These are phyloP conservation scores for Pyrenochaeta sp. DNA, from an alignment of 2,329 filamentous ascomycete species.

Conservation along the genomic window DNA sequence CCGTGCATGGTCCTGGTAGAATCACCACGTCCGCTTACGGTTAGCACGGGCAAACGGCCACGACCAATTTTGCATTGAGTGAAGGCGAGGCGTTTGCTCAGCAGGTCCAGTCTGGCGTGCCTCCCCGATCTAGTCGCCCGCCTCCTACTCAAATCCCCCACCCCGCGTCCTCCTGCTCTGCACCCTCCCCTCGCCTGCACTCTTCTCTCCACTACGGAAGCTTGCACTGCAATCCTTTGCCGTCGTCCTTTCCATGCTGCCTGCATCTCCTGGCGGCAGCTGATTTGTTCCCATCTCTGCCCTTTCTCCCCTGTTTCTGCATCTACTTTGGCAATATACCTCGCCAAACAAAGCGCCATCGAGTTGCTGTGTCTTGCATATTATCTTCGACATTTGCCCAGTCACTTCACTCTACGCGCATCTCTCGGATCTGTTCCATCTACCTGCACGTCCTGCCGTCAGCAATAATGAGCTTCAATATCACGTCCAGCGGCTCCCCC, in stretches of 20 bases:
- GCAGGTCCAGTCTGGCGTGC: constrained; percentile 15
- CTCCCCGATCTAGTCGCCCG: constrained; percentile 17
- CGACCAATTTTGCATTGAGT: constrained; percentile 6
- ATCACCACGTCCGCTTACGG: too few relatives aligned
- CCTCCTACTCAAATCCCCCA: too few relatives aligned
- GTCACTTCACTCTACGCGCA: constrained; percentile 28
- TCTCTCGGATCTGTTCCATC: constrained; percentile 44
- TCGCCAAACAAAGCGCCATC: constrained; percentile 34
- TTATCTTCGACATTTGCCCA: constrained; percentile 45
- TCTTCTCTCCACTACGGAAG: constrained; percentile 9
- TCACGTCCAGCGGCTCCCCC: constrained; percentile 51
- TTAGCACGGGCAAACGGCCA: too few relatives aligned
- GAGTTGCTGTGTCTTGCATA: constrained; percentile 41
- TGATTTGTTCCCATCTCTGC: constrained; percentile 35
- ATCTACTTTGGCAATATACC: constrained; percentile 50
- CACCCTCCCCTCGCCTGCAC: constrained; percentile 10
- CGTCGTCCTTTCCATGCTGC: constrained; percentile 29
- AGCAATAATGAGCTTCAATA: constrained; percentile 47
- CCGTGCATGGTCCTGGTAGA: too few relatives aligned
- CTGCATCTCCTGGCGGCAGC: constrained; percentile 14
- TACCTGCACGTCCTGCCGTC: constrained; percentile 30
- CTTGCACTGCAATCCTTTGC: constrained; percentile 15
- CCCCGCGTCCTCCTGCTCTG: constrained; percentile 20
- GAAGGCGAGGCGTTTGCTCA: constrained; percentile 11
- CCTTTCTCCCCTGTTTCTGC: constrained; percentile 34